Percentiles rank a stretch among this genome's conserved stretches.
Evolutionary conservation across 164 flowering plant genomes (phyloP).

Genomic region (Stephania yunnanensis): DNA sequence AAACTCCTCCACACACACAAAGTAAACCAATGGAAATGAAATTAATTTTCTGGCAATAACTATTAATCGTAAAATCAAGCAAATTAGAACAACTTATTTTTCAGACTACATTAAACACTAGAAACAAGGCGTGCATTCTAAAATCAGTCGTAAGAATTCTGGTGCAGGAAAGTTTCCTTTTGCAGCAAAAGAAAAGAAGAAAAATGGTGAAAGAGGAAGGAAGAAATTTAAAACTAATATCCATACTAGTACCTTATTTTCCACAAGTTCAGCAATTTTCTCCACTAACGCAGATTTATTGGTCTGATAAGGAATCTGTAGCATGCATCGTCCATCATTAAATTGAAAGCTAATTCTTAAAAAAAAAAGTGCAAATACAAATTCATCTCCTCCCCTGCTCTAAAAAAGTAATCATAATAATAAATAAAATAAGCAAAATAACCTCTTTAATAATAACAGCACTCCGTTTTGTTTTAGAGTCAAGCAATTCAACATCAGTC

Average conservation of each 20-base stretch:
- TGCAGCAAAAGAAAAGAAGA: not conserved
- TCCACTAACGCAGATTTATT: slow-evolving; percentile 84
- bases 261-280: slow-evolving; percentile 97
- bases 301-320: slow-evolving; percentile 92
- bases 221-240: not conserved
- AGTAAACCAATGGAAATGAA: not conserved
- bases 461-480: slow-evolving; percentile 62
- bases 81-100: not conserved
- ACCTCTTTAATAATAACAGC: slow-evolving; percentile 90
- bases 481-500: slow-evolving; percentile 75
- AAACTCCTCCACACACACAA: no score
- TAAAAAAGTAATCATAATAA: not conserved
- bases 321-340: slow-evolving; percentile 11
- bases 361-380: not conserved
- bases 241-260: slow-evolving; percentile 57
- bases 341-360: not conserved
- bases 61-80: not conserved
- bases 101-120: not conserved
- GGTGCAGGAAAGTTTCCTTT: not conserved
- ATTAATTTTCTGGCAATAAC: not conserved
- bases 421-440: not conserved
- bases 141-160: not conserved
- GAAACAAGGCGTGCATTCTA: not conserved
- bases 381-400: not conserved
- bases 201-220: not conserved